Conservation (phyloP, 2,329 filamentous ascomycete species). For the Fusarium nelsonii region DNA sequence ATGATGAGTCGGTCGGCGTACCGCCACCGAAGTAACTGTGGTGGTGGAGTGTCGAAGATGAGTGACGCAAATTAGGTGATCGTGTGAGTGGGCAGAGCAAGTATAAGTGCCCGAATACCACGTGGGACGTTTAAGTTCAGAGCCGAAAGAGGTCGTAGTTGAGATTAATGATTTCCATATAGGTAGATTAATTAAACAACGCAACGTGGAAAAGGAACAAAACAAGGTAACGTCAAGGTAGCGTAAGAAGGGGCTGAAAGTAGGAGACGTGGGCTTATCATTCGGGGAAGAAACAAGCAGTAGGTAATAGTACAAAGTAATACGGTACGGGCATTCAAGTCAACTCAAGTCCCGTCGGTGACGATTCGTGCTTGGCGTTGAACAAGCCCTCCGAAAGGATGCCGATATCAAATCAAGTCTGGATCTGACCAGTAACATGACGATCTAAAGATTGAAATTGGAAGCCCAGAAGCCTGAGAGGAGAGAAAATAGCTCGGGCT, state of each 20-base stretch:
- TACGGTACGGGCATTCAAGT: constrained; percentile 5
- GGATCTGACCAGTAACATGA: constrained; percentile 1
- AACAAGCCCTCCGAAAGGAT: constrained; percentile 16
- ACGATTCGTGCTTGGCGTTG: constrained; percentile 40
- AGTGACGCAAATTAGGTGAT: constrained; percentile 1
- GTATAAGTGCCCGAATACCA: constrained; percentile 21
- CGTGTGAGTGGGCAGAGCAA: neutral
- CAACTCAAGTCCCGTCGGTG: constrained; percentile 14
- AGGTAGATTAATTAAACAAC: constrained; percentile 1
- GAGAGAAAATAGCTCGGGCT: constrained; percentile 10
- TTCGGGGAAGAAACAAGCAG: constrained; percentile 14
- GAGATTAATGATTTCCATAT: constrained; percentile 3
- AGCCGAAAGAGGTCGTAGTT: constrained; percentile 16
- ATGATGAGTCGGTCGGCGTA: constrained; percentile 33
- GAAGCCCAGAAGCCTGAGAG: neutral
- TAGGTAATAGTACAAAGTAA: constrained; percentile 1
- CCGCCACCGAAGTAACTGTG: constrained; percentile 32
- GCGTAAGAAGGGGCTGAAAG: constrained; percentile 39
- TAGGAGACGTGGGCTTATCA: constrained; percentile 45
- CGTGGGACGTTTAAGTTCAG: constrained; percentile 11
- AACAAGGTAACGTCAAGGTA: constrained; percentile 24
- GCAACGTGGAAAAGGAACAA: constrained; percentile 19
- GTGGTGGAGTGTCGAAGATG: constrained; percentile 1
- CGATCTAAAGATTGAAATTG: constrained; percentile 12
- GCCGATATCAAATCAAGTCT: constrained; percentile 13